Percentiles rank a stretch among this genome's conserved stretches.
Conservation (phyloP, 441 rosid species). For the Euphorbia schlechtendalii region DNA sequence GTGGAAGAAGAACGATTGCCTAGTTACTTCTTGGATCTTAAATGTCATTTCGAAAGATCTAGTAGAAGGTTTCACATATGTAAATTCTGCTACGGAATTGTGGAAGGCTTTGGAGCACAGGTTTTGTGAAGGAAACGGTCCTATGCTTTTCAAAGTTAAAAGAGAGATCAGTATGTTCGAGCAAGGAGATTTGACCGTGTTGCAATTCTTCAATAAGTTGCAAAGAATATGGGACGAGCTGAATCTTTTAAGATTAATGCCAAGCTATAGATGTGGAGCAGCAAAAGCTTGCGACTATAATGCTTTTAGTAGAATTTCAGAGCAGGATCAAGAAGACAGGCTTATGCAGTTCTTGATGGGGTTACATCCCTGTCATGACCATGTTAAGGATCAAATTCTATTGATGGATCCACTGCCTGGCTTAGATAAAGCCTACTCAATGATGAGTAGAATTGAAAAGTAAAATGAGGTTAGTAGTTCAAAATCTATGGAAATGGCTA, state of each 20-base stretch:
- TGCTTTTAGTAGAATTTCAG: not conserved
- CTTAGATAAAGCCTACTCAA: not conserved
- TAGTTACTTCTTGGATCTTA: not conserved
- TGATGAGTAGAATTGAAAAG: not conserved
- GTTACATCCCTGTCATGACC: no score
- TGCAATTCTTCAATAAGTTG: not conserved
- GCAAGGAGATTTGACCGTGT: not conserved
- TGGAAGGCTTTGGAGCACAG: not conserved
- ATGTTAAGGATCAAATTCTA: no score
- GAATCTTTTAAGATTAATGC: not conserved
- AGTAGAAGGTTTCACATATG: not conserved
- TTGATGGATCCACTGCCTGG: not conserved
- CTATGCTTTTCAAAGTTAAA: not conserved
- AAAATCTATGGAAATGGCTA: not conserved
- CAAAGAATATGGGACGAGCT: not conserved
- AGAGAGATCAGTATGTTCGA: not conserved
- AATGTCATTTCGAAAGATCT: not conserved
- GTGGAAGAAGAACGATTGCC: not conserved
- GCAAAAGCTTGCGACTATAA: not conserved
- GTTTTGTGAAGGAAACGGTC: not conserved
- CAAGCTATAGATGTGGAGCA: not conserved
- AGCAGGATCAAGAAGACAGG: no score
- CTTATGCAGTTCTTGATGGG: no score
- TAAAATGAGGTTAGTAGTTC: not conserved
- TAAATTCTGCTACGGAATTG: not conserved